Conservation (phyloP, 805 yeast genomes). For the Ogataea nonfermentans region DNA sequence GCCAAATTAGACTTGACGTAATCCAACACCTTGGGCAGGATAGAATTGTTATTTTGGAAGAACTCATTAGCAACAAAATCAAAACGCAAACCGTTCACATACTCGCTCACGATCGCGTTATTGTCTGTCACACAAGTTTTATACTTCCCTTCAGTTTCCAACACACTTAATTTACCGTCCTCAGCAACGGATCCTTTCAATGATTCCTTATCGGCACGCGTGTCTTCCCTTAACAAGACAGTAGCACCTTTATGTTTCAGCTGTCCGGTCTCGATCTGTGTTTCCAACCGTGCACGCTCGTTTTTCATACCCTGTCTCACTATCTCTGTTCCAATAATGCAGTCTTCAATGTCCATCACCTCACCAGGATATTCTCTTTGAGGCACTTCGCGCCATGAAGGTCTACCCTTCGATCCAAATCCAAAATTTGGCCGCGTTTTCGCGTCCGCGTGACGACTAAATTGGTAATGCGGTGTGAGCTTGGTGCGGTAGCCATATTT, state of each 20-base stretch:
- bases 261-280: conserved; percentile 35
- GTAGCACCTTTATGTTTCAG: conserved; percentile 71
- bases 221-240: conserved; percentile 75
- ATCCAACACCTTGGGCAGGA: conserved; percentile 75
- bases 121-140: conserved; percentile 78
- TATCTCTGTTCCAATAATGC: conserved; percentile 81
- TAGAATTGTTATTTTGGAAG: conserved; percentile 93
- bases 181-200: conserved; percentile 47
- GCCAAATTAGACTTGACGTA: conserved; percentile 75
- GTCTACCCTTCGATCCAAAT: conserved; percentile 83
- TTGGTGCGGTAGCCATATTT: conserved; percentile 83
- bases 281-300: conserved; percentile 59
- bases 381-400: conserved; percentile 54
- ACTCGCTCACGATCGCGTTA: conserved; percentile 77
- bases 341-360: conserved; percentile 92
- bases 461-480: conserved; percentile 91
- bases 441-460: conserved; percentile 47
- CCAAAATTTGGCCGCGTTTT: conserved; percentile 66
- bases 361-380: conserved; percentile 48
- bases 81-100: conserved; percentile 70
- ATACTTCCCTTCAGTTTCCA: conserved; percentile 35
- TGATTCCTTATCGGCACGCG: conserved; percentile 39
- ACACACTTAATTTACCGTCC: conserved; percentile 37
- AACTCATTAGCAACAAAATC: conserved; percentile 93
- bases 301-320: conserved; percentile 70